These are phyloP conservation scores for Vigna trinervia DNA, from an alignment of 306 rosid species.

Conservation along the genomic window DNA sequence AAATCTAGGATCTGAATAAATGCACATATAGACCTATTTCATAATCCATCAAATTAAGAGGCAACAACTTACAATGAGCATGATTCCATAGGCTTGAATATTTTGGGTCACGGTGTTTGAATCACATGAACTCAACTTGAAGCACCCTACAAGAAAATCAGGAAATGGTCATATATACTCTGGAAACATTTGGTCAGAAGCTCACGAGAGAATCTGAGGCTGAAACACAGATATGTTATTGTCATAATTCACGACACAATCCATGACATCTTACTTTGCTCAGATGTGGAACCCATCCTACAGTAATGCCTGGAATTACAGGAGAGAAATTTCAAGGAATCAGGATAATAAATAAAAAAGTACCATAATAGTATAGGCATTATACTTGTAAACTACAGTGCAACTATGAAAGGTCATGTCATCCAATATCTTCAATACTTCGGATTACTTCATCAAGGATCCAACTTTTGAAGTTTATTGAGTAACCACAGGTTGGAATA, in stretches of 20 bases:
- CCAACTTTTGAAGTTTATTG: conserved; percentile 13
- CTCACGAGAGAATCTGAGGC: background rate
- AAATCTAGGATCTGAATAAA: background rate
- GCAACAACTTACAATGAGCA: conserved; percentile 71
- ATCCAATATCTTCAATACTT: conserved; percentile 16
- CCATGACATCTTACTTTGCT: conserved; percentile 56
- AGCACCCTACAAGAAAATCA: conserved; percentile 63
- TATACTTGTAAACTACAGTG: conserved; percentile 1
- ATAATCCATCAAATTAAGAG: conserved; percentile 11
- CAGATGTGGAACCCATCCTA: conserved; percentile 77
- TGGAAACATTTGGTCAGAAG: background rate
- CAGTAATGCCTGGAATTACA: conserved; percentile 73
- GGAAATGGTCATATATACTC: conserved; percentile 39
- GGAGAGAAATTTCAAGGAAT: conserved; percentile 27
- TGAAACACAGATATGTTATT: background rate
- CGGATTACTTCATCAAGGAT: conserved; percentile 11
- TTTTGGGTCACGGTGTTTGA: conserved; percentile 66
- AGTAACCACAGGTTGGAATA: conserved; percentile 32
- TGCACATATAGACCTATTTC: conserved; percentile 19
- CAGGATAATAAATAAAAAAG: conserved; percentile 20
- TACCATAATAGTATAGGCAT: background rate
- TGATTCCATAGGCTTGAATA: conserved; percentile 68
- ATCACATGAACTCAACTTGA: conserved; percentile 71
- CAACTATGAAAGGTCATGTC: background rate
- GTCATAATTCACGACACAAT: conserved; percentile 16